Conservation (phyloP, 305 asterid species). For the Fraxinus greggii region DNA sequence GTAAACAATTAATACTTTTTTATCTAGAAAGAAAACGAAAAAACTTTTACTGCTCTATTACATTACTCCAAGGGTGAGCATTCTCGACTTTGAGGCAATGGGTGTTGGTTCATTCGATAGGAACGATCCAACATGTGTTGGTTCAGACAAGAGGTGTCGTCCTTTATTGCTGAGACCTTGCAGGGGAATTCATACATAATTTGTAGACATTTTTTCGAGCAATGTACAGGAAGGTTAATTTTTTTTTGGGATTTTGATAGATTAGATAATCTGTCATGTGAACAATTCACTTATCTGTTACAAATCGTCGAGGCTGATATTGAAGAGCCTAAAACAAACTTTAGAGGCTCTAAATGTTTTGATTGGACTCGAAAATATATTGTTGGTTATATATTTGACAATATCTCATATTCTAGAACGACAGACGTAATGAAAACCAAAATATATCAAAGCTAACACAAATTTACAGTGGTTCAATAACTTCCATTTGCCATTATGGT, state of each 20-base stretch:
- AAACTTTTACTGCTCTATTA: no score
- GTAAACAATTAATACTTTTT: background rate
- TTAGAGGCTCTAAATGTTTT: constrained; percentile 54
- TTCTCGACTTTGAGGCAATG: background rate
- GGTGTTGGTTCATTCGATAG: background rate
- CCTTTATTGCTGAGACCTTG: no score
- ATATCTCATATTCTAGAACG: background rate
- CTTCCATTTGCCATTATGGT: background rate
- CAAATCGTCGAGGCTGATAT: constrained; percentile 78
- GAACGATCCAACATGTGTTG: background rate
- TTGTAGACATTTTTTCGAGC: constrained; percentile 62
- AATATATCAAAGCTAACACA: background rate
- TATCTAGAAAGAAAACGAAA: background rate
- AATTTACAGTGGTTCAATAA: background rate
- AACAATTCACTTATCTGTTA: constrained; percentile 7
- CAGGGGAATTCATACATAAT: background rate
- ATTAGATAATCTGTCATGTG: constrained; percentile 9
- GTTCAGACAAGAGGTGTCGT: background rate
- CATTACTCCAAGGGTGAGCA: no score
- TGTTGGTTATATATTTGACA: background rate
- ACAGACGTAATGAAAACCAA: background rate
- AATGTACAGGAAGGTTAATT: constrained; percentile 65
- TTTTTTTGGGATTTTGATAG: background rate
- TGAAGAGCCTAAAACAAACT: constrained; percentile 74
- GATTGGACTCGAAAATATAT: background rate